Base-by-base conservation (phyloP, 1,284 basidiomycete species). In the Trametes hirsuta region DNA sequence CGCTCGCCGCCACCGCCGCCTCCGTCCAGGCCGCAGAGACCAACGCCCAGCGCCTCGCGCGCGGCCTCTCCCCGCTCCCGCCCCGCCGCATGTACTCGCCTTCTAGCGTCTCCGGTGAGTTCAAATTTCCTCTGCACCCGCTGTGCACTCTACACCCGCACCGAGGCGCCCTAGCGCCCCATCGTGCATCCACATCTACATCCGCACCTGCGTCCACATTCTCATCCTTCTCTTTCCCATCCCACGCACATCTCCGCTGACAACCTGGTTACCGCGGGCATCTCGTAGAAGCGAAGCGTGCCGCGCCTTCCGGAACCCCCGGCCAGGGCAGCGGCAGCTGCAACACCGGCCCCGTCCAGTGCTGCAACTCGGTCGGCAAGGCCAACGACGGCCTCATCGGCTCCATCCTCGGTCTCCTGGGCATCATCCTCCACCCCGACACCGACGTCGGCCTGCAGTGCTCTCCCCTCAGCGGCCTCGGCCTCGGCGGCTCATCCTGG, bases 21-120 rank as follows among this genome's bases (percentile, higher is more conserved):
- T 59, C 77, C 18, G 84, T 80, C 21, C 81, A 84, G 72, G 68
- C 69, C 40, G 63, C 83, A 59, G 76, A 70, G 0, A 77, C 89
- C 69, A 84, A 86, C 67, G 90, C 85, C 18, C 86, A 66, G 18
- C 64, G 64, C 25, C 44, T 66, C 53, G 64, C 64, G 2, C 64
- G 59, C 37, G 64, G 64, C 25, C 62, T 66, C 52, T 47, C 49
- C 45, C 64, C 64, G 8, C 56, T 63, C 22, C 64, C 59, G 35
- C 64, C 64, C 22, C 62, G 62, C 30, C 45, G 58, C 41, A 30
- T 58, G 37, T 55, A 61, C 53, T 45, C 40, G 11, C 63, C 58
- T 35, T 59, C 64, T n/a, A 59, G 55, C 40, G 61, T 50, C 18
- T 40, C 40, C 21, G 42, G 64, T 63, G 22, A 61, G 64, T 59